Evolutionary conservation across 2,329 filamentous ascomycete species (phyloP), one percentile per base, ranked within the genome.

Genomic region (Verticillium dahliae): DNA sequence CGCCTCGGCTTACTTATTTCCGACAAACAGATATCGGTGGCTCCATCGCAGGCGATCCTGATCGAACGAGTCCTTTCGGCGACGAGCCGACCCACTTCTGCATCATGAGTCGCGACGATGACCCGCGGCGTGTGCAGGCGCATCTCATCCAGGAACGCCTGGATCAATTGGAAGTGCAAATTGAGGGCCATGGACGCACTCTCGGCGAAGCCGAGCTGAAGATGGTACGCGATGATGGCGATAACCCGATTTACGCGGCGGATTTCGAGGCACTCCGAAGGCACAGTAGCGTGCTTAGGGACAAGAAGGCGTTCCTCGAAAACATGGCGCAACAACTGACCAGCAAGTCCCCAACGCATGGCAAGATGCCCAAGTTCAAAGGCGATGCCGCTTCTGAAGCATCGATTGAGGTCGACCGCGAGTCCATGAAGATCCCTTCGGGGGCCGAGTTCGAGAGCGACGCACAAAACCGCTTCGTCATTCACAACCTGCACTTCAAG

Each of bases 391-490:
- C 13, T n/a, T 56, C 54, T 9, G 74, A 77, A 39, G 69, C 73
- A 4, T 80, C 81, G 6, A 72, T 77, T 13, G 77, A 79, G 38
- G 79, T 80, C n/a, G 85, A 87, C 58, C 82, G 84, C 45, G 82
- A 82, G 22, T 83, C 81, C 14, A 78, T 89, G 60, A 87, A 91
- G 65, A 83, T 89, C 1, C 86, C 88, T 2, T 85, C 89, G 1
- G 85, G 88, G 3, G 85, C 90, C 15, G 92, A 97, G 66, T 94
- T 94, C 67, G 88, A 91, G 57, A 97, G 90, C 73, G 93, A 98
- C 72, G 99, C 97, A 80, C 95, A 96, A 73, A 99, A 99, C 71
- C 90, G 95, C 1, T 99, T 99, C 78, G 94, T 98, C 68, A 90
- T 99, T 59, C 95, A 99, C 79, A 99, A 99, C 69, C 85, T 96